Evolutionary conservation across 176 grass and related monocot species (phyloP).

Genomic region (Oryza glumipatula): DNA sequence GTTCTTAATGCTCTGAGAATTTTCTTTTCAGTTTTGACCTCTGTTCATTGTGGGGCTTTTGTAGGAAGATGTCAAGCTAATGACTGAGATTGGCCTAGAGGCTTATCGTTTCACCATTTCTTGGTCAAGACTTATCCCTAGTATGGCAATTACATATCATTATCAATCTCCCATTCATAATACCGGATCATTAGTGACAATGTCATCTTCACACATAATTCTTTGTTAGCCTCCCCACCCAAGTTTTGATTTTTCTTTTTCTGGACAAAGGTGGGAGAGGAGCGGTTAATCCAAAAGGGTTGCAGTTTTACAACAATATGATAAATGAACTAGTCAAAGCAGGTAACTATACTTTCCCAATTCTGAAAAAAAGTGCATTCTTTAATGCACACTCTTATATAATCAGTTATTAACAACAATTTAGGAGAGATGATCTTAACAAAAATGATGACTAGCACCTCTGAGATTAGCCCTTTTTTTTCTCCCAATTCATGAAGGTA

Average conservation of each 20-base stretch:
- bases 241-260: neutral
- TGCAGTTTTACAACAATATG: constrained; percentile 63
- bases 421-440: neutral
- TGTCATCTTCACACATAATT: neutral
- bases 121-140: constrained; percentile 77
- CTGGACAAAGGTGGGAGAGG: constrained; percentile 49
- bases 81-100: constrained; percentile 54
- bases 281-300: constrained; percentile 62
- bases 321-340: constrained; percentile 61
- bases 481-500: constrained; percentile 31
- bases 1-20: no score
- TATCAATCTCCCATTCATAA: neutral
- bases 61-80: constrained; percentile 65
- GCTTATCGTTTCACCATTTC: constrained; percentile 79
- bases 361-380: neutral
- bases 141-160: constrained; percentile 17
- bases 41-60: neutral
- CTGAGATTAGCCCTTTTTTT: neutral
- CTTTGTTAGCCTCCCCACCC: neutral
- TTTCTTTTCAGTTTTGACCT: neutral
- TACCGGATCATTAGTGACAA: neutral
- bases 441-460: neutral
- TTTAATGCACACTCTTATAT: neutral
- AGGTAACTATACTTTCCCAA: neutral
- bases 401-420: neutral